phyloP scores from a whole-genome alignment of 2,329 filamentous ascomycete species.

The Pseudogymnoascus sp. region DNA sequence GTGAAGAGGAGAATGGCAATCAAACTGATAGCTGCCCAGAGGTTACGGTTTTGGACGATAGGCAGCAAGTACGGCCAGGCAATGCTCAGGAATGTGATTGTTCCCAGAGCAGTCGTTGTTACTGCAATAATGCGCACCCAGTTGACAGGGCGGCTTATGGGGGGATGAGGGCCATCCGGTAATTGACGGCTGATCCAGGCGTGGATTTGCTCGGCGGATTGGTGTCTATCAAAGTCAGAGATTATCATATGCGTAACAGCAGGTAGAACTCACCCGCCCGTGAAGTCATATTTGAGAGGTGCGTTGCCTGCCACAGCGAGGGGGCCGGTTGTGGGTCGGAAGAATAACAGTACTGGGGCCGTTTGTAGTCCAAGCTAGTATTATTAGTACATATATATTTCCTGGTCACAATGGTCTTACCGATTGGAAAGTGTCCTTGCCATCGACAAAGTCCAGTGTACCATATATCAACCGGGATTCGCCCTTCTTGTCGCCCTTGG shows the following conservation, averaged over 20 bases:
- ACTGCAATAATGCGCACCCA: constrained; percentile 66
- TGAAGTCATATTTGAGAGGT: constrained; percentile 79
- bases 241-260: constrained; percentile 7
- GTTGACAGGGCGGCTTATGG: constrained; percentile 79
- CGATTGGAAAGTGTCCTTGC: constrained; percentile 76
- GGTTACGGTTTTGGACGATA: constrained; percentile 77
- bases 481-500: constrained; percentile 68
- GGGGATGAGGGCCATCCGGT: constrained; percentile 67
- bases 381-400: constrained; percentile 11
- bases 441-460: constrained; percentile 80
- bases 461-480: constrained; percentile 69
- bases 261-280: constrained; percentile 52
- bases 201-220: constrained; percentile 70
- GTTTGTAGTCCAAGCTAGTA: constrained; percentile 85
- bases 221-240: constrained; percentile 42
- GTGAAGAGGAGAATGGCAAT: constrained; percentile 88
- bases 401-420: constrained; percentile 40
- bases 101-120: constrained; percentile 61
- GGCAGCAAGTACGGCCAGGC: constrained; percentile 73
- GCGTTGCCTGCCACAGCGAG: constrained; percentile 62
- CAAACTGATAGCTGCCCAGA: constrained; percentile 87
- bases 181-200: constrained; percentile 72
- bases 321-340: constrained; percentile 75
- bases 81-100: constrained; percentile 59
- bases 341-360: constrained; percentile 80